Percentiles rank a stretch among this genome's conserved stretches.
These are phyloP conservation scores for Haplosporangium sp. DNA, from an alignment of 371 early-diverging fungal species.

Conservation along the genomic window DNA sequence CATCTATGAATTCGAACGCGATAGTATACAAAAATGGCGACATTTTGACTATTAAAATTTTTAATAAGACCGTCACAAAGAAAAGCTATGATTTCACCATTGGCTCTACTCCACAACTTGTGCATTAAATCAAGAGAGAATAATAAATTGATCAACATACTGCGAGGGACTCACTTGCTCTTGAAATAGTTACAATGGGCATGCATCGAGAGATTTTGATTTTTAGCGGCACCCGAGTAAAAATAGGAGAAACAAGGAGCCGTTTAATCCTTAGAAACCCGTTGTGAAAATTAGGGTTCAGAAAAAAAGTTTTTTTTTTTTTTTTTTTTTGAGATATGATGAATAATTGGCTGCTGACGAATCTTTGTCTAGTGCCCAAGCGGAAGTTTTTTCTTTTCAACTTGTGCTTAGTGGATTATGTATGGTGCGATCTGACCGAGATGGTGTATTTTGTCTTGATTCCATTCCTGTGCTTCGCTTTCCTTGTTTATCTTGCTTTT, in stretches of 20 bases:
- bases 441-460: too few species aligned
- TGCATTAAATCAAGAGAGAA: neutral
- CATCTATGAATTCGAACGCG: constrained; percentile 3
- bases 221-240: too few species aligned
- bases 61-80: neutral
- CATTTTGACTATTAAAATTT: constrained; percentile 7
- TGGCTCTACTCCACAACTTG: neutral
- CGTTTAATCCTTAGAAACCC: neutral
- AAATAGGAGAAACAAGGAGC: neutral
- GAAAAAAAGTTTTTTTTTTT: too few species aligned
- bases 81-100: neutral
- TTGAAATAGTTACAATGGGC: too few species aligned
- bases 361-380: too few species aligned
- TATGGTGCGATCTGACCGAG: neutral
- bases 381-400: neutral
- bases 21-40: constrained; percentile 18
- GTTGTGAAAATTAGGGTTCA: neutral
- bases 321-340: neutral
- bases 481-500: too few species aligned
- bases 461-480: too few species aligned
- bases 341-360: neutral
- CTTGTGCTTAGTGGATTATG: neutral
- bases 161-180: too few species aligned
- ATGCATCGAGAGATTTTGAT: too few species aligned
- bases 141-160: too few species aligned